Percentiles rank a stretch among this genome's conserved stretches.
Conservation (phyloP, 441 rosid species). For the Brassica balearica region DNA sequence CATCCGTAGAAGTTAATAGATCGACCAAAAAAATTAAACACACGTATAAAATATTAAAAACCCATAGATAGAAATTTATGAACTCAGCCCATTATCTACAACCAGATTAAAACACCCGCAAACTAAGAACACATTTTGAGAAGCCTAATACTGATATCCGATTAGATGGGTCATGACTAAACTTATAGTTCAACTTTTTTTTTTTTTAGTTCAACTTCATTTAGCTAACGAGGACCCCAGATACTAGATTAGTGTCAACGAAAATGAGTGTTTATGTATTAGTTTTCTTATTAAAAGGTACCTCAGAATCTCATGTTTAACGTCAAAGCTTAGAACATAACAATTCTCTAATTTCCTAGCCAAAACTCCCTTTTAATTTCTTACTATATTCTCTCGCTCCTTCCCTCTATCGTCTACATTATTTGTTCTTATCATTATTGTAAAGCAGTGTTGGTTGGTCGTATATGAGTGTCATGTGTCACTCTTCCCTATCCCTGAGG, state of each 20-base stretch:
- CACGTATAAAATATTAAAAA: not conserved
- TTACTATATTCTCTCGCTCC: not conserved
- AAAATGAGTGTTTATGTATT: not conserved
- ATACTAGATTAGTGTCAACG: not conserved
- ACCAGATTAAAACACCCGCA: not conserved
- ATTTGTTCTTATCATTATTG: not conserved
- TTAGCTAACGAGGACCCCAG: not conserved
- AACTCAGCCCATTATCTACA: not conserved
- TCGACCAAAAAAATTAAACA: no score
- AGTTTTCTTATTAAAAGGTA: not conserved
- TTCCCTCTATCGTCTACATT: not conserved
- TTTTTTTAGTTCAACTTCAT: not conserved
- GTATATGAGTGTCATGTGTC: slow-evolving; percentile 17
- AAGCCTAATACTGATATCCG: not conserved
- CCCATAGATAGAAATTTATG: not conserved
- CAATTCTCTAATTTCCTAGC: not conserved
- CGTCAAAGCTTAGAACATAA: not conserved
- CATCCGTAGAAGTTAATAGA: not conserved
- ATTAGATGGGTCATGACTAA: not conserved
- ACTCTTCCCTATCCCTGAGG: slow-evolving; percentile 35
- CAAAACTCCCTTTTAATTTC: slow-evolving; percentile 1
- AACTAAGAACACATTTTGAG: not conserved
- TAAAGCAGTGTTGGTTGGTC: slow-evolving; percentile 28
- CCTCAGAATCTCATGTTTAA: not conserved
- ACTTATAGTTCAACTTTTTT: not conserved